Base-by-base conservation (phyloP, 140 eudicot species). In the Stevia rebaudiana region DNA sequence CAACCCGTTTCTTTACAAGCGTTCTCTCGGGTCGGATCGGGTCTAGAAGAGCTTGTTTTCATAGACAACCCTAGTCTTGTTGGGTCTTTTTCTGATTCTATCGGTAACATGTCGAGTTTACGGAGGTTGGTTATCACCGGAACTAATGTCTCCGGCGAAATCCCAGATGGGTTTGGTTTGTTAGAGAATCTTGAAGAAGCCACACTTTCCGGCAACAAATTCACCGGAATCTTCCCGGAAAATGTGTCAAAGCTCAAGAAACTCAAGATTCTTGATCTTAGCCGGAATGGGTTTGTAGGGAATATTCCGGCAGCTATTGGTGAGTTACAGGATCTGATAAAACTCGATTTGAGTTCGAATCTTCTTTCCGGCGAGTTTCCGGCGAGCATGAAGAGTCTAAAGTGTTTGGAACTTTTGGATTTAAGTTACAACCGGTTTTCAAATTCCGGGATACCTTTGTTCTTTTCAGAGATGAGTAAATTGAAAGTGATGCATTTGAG, bases 71-170 rank as follows among this genome's bases (percentile, higher is more conserved):
- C 90, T 11, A 54, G 83, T 56, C 57, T 90, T 5, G 63, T 75
- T 42, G 97, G 97, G 46, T 61, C 89, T 0, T 62, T 89, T 9
- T 60, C 39, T 23, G 87, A 72, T 0, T 64, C 61, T 0, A 39
- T 81, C 3, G 13, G 82, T 11, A 25, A 74, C 31, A 23, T 84
- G 36, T 74, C 54, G 43, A 63, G 69, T 12, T 74, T 89, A 13
- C 48, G 81, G 73, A 72, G 89, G 94, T 5, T 89, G 17, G 81
- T 89, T 67, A 11, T 89, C 58, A 77, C 89, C 9, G 94, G 89
- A 41, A 86, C 65, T 22, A 65, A 74, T 18, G 85, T 83, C 51
- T 79, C 83, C 12, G 95, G 95, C 4, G 47, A 46, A 23, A 72
- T 86, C 59, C 82, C 89, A 8, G 57, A 28, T 65, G 83, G 80